phyloP scores from a whole-genome alignment of 768 basidiomycete genomes.

The Termitomyces sp. region DNA sequence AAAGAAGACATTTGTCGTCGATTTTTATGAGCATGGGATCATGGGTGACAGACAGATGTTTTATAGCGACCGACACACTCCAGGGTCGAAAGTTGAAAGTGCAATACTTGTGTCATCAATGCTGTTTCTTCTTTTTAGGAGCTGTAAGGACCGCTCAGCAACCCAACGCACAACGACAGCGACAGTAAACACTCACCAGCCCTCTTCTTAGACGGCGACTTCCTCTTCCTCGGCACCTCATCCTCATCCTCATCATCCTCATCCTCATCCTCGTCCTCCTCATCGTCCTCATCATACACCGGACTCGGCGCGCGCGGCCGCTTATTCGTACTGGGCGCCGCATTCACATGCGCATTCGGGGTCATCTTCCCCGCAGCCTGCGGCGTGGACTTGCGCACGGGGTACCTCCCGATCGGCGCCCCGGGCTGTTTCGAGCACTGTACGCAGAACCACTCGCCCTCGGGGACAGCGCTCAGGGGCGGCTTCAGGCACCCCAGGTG shows the following conservation, averaged over 20 bases:
- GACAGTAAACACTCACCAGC: slow-evolving; percentile 30
- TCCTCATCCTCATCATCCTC: slow-evolving; percentile 9
- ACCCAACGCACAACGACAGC: not conserved
- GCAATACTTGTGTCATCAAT: not conserved
- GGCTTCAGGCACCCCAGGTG: slow-evolving; percentile 80
- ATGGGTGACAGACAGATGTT: not conserved
- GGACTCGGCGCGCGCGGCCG: slow-evolving; percentile 10
- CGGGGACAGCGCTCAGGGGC: slow-evolving; percentile 70
- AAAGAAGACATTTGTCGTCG: not conserved
- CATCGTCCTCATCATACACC: slow-evolving; percentile 17
- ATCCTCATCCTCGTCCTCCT: slow-evolving; percentile 10
- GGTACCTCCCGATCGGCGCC: slow-evolving; percentile 42
- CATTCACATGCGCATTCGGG: not conserved
- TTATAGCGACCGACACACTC: no score
- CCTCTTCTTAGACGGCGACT: slow-evolving; percentile 17
- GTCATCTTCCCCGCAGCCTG: slow-evolving; percentile 11
- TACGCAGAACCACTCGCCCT: slow-evolving; percentile 92
- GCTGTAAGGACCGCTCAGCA: not conserved
- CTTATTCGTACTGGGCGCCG: slow-evolving; percentile 15
- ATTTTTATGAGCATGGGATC: not conserved
- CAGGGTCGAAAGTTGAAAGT: not conserved
- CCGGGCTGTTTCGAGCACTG: slow-evolving; percentile 59
- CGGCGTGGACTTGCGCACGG: slow-evolving; percentile 16
- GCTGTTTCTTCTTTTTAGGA: slow-evolving; percentile 16
- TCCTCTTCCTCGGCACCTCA: slow-evolving; percentile 37